A percentile compares a stretch with the other conserved stretches of the same genome.
Conservation (phyloP, 768 basidiomycete species). For the Lactarius hatsudake region DNA sequence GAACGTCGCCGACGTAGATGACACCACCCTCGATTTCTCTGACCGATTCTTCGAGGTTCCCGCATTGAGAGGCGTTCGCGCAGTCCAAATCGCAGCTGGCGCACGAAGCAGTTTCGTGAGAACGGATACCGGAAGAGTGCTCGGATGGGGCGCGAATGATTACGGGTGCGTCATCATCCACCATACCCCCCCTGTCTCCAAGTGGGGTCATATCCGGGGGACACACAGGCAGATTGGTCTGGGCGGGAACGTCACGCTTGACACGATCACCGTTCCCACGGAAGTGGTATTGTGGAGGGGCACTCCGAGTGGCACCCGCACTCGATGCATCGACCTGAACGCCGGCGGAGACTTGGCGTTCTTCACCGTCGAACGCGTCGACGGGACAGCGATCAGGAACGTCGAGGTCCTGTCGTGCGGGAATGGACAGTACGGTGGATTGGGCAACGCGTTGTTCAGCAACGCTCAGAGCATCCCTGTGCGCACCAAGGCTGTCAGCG, state of each 20-base stretch:
- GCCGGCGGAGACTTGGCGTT: conserved; percentile 78
- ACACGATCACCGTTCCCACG: conserved; percentile 76
- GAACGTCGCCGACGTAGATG: conserved; percentile 31
- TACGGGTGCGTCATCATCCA: conserved; percentile 53
- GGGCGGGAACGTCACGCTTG: conserved; percentile 57
- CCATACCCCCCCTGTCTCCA: conserved; percentile 1
- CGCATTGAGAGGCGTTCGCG: conserved; percentile 56
- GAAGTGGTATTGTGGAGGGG: conserved; percentile 74
- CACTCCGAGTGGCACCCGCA: conserved; percentile 47
- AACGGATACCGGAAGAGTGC: conserved; percentile 65
- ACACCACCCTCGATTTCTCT: conserved; percentile 58
- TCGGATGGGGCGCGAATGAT: conserved; percentile 90
- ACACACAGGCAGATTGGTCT: conserved; percentile 72
- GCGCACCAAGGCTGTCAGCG: conserved; percentile 76
- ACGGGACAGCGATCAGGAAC: conserved; percentile 36
- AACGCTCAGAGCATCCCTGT: conserved; percentile 69
- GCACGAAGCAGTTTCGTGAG: conserved; percentile 68
- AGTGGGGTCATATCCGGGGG: background rate
- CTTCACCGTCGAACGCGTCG: conserved; percentile 65
- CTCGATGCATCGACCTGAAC: conserved; percentile 60
- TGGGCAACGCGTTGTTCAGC: conserved; percentile 65
- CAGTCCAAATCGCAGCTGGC: conserved; percentile 72
- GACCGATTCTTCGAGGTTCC: conserved; percentile 76
- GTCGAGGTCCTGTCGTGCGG: conserved; percentile 73
- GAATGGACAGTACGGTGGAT: conserved; percentile 79